Conservation (phyloP, 2,329 filamentous ascomycete species). For the Pseudofabraea citricarpa region DNA sequence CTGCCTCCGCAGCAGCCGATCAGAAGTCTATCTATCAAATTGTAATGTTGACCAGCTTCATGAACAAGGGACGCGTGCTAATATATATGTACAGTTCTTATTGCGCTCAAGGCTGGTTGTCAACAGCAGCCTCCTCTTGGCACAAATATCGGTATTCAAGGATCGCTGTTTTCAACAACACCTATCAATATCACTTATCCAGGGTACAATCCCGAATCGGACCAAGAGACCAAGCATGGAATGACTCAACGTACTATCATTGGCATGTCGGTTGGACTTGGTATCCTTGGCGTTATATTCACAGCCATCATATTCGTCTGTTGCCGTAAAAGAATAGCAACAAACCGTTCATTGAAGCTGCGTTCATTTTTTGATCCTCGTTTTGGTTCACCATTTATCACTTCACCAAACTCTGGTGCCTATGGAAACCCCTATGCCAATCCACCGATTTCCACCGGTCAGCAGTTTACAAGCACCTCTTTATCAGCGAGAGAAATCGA, state of each 20-base stretch:
- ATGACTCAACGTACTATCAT: slow-evolving; percentile 14
- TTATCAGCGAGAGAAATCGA: not conserved
- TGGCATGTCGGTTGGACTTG: slow-evolving; percentile 19
- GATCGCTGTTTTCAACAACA: slow-evolving; percentile 19
- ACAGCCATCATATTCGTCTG: slow-evolving; percentile 13
- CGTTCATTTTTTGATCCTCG: slow-evolving; percentile 19
- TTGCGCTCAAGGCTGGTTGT: slow-evolving; percentile 23
- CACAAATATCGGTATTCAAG: slow-evolving; percentile 18
- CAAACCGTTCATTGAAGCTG: slow-evolving; percentile 9
- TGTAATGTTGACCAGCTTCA: slow-evolving; percentile 10
- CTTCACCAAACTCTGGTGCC: slow-evolving; percentile 17
- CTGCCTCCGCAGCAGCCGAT: slow-evolving; percentile 9
- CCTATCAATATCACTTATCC: slow-evolving; percentile 18
- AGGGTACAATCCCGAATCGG: slow-evolving; percentile 6
- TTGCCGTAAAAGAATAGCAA: slow-evolving; percentile 9
- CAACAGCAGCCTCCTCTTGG: slow-evolving; percentile 17
- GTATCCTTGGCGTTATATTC: slow-evolving; percentile 9
- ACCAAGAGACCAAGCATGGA: too few relatives aligned
- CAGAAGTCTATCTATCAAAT: slow-evolving; percentile 14
- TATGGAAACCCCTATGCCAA: slow-evolving; percentile 11
- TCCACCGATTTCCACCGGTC: too few relatives aligned
- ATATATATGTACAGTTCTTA: slow-evolving; percentile 16
- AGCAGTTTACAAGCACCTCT: not conserved
- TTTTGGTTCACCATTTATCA: slow-evolving; percentile 22
- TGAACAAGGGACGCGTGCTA: not conserved